Evolutionary conservation across 1,139 yeast genomes (phyloP).

Genomic region (Geotrichum phurueaensis): DNA sequence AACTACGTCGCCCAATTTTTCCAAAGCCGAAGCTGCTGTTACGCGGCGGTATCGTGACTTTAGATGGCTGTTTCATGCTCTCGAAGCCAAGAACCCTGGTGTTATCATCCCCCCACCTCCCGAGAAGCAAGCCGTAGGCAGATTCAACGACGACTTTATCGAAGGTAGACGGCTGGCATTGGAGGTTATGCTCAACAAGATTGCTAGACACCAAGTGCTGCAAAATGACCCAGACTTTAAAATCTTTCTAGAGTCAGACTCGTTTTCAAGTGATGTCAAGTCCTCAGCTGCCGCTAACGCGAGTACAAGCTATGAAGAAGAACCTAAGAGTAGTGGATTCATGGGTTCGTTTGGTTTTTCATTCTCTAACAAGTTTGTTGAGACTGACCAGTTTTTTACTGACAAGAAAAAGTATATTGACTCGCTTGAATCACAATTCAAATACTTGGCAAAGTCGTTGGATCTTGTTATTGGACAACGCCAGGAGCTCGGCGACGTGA

Average conservation of each 20-base stretch:
- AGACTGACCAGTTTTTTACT: constrained; percentile 72
- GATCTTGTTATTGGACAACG: constrained; percentile 74
- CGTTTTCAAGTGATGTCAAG: constrained; percentile 52
- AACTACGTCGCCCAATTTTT: constrained; percentile 40
- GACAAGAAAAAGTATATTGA: constrained; percentile 67
- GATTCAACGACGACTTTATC: constrained; percentile 80
- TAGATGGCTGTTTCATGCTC: constrained; percentile 81
- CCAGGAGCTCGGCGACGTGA: constrained; percentile 58
- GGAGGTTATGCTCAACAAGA: constrained; percentile 77
- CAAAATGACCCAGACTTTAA: constrained; percentile 70
- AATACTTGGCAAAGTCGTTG: constrained; percentile 61
- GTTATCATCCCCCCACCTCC: constrained; percentile 95
- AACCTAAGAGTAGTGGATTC: constrained; percentile 41
- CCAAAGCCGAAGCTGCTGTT: constrained; percentile 44
- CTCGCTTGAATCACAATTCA: constrained; percentile 65
- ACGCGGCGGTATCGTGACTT: constrained; percentile 79
- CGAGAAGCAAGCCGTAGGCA: constrained; percentile 85
- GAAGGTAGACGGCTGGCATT: constrained; percentile 82
- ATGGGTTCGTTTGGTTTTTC: constrained; percentile 59
- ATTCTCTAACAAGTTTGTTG: constrained; percentile 54
- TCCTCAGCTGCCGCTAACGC: constrained; percentile 11
- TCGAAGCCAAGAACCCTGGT: constrained; percentile 84
- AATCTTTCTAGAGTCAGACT: constrained; percentile 68
- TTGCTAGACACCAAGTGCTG: constrained; percentile 50
- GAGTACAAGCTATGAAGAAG: constrained; percentile 13